Evolutionary conservation across 371 early-diverging fungal species (phyloP).

Genomic region (Furculomyces boomerangus): DNA sequence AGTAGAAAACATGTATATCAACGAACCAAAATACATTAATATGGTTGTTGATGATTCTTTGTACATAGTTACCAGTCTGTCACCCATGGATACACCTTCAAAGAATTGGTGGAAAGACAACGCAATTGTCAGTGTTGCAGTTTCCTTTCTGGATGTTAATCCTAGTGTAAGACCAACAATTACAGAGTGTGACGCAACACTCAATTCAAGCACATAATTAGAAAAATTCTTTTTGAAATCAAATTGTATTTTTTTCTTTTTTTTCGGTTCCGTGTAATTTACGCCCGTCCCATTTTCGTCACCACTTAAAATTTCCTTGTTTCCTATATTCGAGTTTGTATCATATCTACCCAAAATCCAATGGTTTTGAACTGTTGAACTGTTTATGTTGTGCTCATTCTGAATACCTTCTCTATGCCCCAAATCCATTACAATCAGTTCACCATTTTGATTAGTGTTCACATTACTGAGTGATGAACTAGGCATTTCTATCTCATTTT

Average conservation of each 20-base stretch:
- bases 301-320: not conserved
- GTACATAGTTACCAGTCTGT: constrained; percentile 34
- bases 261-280: not conserved
- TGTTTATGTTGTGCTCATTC: not conserved
- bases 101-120: constrained; percentile 73
- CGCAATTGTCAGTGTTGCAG: constrained; percentile 55
- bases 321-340: not conserved
- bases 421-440: not conserved
- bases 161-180: constrained; percentile 77
- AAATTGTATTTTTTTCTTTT: not conserved
- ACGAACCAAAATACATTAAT: not conserved
- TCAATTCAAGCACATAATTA: constrained; percentile 50
- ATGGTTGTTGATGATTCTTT: not conserved
- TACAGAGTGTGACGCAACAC: constrained; percentile 72
- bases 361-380: not conserved
- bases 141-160: constrained; percentile 37
- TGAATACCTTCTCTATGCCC: not conserved
- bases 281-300: not conserved
- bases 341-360: not conserved
- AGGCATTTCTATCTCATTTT: too few relatives aligned
- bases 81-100: constrained; percentile 43
- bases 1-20: constrained; percentile 31
- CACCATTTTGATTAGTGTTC: too few relatives aligned
- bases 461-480: too few relatives aligned
- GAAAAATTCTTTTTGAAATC: constrained; percentile 3